A percentile compares a stretch with the other conserved stretches of the same genome.
Conservation (phyloP, 176 grass and related monocot genomes). For the Triticum dicoccoides region DNA sequence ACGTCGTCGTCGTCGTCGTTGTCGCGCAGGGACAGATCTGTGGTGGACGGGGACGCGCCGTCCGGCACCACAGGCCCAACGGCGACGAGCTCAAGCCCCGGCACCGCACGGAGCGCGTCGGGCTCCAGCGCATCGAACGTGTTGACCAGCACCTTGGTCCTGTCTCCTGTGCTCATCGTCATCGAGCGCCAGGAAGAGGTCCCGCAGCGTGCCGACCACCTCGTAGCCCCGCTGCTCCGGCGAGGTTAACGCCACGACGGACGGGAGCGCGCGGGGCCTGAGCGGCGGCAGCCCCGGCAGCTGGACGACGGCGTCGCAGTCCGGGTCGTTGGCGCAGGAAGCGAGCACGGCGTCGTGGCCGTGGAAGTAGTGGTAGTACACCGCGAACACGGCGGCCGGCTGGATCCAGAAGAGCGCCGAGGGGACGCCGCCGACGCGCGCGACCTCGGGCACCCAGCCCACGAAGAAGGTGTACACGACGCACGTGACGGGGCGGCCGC, state of each 20-base stretch:
- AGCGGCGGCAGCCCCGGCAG: not conserved
- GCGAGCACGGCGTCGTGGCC: not conserved
- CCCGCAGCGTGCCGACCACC: not conserved
- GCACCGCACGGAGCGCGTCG: not conserved
- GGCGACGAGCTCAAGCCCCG: not conserved
- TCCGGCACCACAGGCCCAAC: not conserved
- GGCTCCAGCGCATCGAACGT: not conserved
- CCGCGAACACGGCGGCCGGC: slow-evolving; percentile 9
- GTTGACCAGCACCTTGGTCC: slow-evolving; percentile 7
- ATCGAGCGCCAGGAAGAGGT: not conserved
- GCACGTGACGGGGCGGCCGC: slow-evolving; percentile 2
- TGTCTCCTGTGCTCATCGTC: not conserved
- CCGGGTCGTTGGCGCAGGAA: not conserved
- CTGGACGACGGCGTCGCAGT: not conserved
- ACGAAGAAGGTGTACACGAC: slow-evolving; percentile 2
- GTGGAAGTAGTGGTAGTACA: slow-evolving; percentile 9
- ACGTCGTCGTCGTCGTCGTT: not conserved
- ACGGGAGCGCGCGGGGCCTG: not conserved
- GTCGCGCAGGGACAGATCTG: not conserved
- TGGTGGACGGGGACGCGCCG: not conserved
- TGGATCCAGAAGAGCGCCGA: not conserved
- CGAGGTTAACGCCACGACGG: not conserved
- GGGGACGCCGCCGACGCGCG: not conserved
- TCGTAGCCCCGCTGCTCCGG: not conserved
- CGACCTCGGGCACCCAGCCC: not conserved